Percentiles rank a stretch among this genome's conserved stretches.
Conservation (phyloP, 2,329 filamentous ascomycete genomes). For the Rhynchosporium graminicola region DNA sequence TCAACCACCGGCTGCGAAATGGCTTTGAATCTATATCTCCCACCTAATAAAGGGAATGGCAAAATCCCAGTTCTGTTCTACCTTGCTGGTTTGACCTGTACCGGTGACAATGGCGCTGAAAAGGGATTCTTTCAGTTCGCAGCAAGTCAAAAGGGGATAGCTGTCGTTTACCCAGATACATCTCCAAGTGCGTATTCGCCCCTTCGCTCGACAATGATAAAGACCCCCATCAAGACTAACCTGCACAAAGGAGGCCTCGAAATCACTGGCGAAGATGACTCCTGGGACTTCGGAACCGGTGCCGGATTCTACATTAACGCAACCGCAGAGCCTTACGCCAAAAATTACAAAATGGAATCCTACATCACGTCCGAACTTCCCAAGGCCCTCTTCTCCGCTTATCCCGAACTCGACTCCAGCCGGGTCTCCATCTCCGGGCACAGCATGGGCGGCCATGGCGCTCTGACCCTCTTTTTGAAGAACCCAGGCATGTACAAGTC, state of each 20-base stretch:
- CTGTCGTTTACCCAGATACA: constrained; percentile 94
- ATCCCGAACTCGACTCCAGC: constrained; percentile 67
- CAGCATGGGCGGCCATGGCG: constrained; percentile 96
- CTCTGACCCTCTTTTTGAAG: constrained; percentile 87
- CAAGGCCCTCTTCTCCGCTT: constrained; percentile 68
- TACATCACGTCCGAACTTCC: constrained; percentile 94
- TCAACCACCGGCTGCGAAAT: constrained; percentile 81
- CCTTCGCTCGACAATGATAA: background rate
- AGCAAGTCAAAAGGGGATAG: constrained; percentile 79
- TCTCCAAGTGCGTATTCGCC: constrained; percentile 66
- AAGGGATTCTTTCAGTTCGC: constrained; percentile 89
- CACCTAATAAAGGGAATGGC: constrained; percentile 55
- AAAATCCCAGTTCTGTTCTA: constrained; percentile 88
- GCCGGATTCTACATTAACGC: constrained; percentile 96
- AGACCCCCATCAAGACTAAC: no score
- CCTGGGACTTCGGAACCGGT: constrained; percentile 87
- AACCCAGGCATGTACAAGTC: constrained; percentile 88
- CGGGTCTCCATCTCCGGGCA: constrained; percentile 88
- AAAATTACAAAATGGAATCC: constrained; percentile 90
- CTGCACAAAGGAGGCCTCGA: constrained; percentile 61
- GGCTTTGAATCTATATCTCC: constrained; percentile 90
- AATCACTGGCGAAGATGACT: constrained; percentile 81
- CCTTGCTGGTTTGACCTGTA: constrained; percentile 92
- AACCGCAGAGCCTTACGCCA: constrained; percentile 69
- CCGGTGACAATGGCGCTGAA: constrained; percentile 80